A percentile compares a stretch with the other conserved stretches of the same genome.
phyloP scores from a whole-genome alignment of 2,329 filamentous ascomycete genomes.

The Fusarium sp. region DNA sequence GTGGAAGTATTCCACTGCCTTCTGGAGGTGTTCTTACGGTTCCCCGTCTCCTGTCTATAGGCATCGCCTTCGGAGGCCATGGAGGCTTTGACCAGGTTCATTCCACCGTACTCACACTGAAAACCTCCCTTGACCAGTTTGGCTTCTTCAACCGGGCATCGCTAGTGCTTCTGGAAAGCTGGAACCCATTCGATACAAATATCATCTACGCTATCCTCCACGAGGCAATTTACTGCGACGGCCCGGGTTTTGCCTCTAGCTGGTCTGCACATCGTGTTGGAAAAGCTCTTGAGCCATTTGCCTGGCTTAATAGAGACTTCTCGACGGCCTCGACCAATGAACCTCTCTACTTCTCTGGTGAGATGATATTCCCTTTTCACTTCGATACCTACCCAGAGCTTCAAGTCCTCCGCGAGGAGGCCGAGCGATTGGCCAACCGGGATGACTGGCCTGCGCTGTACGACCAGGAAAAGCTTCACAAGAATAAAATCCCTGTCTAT shows the following conservation, averaged over 20 bases:
- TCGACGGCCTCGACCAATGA: constrained; percentile 51
- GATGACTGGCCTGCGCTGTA: constrained; percentile 83
- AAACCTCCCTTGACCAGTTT: constrained; percentile 80
- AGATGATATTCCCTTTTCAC: constrained; percentile 92
- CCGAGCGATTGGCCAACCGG: constrained; percentile 76
- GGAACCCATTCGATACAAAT: constrained; percentile 77
- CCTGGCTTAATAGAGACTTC: constrained; percentile 62
- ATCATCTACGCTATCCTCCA: constrained; percentile 90
- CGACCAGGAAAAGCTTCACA: constrained; percentile 76
- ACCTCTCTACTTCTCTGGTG: constrained; percentile 85
- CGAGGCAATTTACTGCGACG: constrained; percentile 87
- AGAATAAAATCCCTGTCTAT: constrained; percentile 88
- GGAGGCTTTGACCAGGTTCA: constrained; percentile 83
- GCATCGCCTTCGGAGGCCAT: constrained; percentile 82
- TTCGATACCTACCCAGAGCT: constrained; percentile 86
- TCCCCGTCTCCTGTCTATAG: constrained; percentile 80
- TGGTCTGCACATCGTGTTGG: constrained; percentile 82
- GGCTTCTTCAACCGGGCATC: constrained; percentile 81
- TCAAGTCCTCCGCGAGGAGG: constrained; percentile 73
- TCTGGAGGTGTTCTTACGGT: constrained; percentile 80
- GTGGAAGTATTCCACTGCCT: constrained; percentile 71
- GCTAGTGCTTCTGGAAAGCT: constrained; percentile 75
- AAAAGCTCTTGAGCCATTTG: constrained; percentile 60
- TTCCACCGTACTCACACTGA: constrained; percentile 76
- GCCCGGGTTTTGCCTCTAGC: constrained; percentile 70